Base-by-base conservation (phyloP, 2,329 filamentous ascomycete species). In the Gnomoniopsis smithogilvyi region DNA sequence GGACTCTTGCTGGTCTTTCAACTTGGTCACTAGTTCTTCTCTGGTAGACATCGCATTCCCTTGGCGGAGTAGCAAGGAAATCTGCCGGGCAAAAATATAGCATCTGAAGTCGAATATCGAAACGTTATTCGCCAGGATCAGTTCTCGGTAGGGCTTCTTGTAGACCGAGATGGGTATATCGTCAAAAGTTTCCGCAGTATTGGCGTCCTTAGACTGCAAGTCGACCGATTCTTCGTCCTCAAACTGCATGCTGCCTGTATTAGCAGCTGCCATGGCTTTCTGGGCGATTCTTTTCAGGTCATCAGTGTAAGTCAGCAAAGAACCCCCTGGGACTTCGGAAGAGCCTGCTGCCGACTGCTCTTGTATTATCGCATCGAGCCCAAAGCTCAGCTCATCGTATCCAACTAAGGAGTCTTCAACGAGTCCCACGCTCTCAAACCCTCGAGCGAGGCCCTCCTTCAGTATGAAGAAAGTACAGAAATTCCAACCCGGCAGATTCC, bases 391-490 rank as follows among this genome's bases (percentile, higher is more conserved):
- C 75, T 99, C 94, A 71, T 98, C 95, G 67, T 99, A 99, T 15
- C 92, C 92, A 4, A 95, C 90, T 43, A 99, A 77, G 3, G 95
- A 94, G 79, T 99, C 95, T 69, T 99, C 95, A 10, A 97, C 91
- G 11, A 99, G 79, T 0, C 96, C 96, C 3, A 98, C 93, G 69
- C 91, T 98, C 72, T 99, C 96, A 65, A 99, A 96, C 0, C 94
- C 96, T 65, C 91, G 84, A 1, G 95, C 94, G 38, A 99, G 77
- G 0, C 95, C 95, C 72, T 99, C 95, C 69, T 99, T 99, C 10
- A 99, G 80, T 17, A 99, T 93, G 71, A 99, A 99, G 71, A 99
- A 99, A 0, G 95, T 99, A 74, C 95, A 98, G 70, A 99, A 99
- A 69, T 99, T 99, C 95, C 95, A 99, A 0, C 95, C 95, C 0